Conservation (phyloP, 176 grass and related monocot species). For the Poa annua region DNA sequence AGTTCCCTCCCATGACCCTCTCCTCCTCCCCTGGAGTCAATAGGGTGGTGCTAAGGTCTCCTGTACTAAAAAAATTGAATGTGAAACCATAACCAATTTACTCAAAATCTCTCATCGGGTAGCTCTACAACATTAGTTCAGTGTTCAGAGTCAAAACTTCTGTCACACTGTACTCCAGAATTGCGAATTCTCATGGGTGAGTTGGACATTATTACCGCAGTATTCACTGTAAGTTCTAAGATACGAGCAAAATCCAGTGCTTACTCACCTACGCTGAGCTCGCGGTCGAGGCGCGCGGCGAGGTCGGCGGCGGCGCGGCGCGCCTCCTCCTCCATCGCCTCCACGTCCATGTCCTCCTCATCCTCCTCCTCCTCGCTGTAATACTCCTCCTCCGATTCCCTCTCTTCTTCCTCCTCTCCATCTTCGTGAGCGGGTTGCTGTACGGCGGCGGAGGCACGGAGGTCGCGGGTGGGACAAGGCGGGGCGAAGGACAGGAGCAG, state of each 20-base stretch:
- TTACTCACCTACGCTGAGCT: constrained; percentile 61
- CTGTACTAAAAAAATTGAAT: neutral
- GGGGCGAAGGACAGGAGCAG: constrained; percentile 38
- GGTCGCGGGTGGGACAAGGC: neutral
- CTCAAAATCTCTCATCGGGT: neutral
- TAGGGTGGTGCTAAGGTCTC: neutral
- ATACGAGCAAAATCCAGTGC: neutral
- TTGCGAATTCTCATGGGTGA: neutral
- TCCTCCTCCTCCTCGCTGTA: constrained; percentile 31
- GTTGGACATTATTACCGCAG: neutral
- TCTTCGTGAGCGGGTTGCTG: constrained; percentile 25
- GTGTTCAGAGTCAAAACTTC: neutral
- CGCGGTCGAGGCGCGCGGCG: constrained; percentile 49
- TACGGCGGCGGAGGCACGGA: constrained; percentile 12
- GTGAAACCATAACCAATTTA: neutral
- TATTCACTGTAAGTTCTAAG: neutral
- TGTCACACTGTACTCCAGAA: neutral
- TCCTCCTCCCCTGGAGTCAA: neutral
- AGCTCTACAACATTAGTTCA: neutral
- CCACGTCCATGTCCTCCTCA: constrained; percentile 54
- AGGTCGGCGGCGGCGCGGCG: constrained; percentile 64
- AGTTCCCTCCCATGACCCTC: too few relatives aligned
- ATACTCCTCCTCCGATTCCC: neutral
- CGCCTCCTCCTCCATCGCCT: constrained; percentile 87
- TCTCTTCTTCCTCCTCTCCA: neutral